A percentile compares a stretch with the other conserved stretches of the same genome.
These are phyloP conservation scores for Leucocoprinus sp. DNA, from an alignment of 768 basidiomycete genomes.

Conservation along the genomic window DNA sequence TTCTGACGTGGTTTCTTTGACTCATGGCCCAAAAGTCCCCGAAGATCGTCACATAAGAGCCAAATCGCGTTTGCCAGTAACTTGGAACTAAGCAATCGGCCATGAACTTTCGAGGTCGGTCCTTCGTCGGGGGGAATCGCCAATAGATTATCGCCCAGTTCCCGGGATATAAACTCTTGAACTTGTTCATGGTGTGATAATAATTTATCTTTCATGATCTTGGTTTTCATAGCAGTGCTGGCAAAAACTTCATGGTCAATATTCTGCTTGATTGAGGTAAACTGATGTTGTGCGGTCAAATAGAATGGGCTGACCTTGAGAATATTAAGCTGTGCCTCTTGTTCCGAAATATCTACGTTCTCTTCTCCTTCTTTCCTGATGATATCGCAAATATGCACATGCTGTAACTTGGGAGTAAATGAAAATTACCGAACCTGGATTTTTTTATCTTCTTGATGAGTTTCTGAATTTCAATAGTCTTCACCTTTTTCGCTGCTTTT, in stretches of 20 bases:
- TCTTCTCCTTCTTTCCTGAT: constrained; percentile 31
- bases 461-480: constrained; percentile 72
- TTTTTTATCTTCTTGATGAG: constrained; percentile 76
- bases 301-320: constrained; percentile 46
- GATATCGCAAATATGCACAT: neutral
- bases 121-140: constrained; percentile 32
- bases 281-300: constrained; percentile 9
- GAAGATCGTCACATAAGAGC: constrained; percentile 42
- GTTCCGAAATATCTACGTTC: constrained; percentile 32
- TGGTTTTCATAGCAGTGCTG: constrained; percentile 57
- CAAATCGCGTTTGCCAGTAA: constrained; percentile 53
- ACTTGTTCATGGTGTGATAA: constrained; percentile 44
- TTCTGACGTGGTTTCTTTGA: neutral
- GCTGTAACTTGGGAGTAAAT: neutral
- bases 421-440: constrained; percentile 37
- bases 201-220: constrained; percentile 63
- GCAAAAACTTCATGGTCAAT: constrained; percentile 53
- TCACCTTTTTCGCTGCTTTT: constrained; percentile 76
- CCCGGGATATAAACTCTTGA: constrained; percentile 33
- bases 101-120: constrained; percentile 52
- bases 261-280: constrained; percentile 30
- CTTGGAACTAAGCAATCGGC: constrained; percentile 71
- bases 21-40: constrained; percentile 26
- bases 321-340: constrained; percentile 51
- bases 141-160: constrained; percentile 31